Percentiles rank a stretch among this genome's conserved stretches.
phyloP scores from a whole-genome alignment of 2,329 filamentous ascomycete genomes.

The Trichoderma arundinaceum region DNA sequence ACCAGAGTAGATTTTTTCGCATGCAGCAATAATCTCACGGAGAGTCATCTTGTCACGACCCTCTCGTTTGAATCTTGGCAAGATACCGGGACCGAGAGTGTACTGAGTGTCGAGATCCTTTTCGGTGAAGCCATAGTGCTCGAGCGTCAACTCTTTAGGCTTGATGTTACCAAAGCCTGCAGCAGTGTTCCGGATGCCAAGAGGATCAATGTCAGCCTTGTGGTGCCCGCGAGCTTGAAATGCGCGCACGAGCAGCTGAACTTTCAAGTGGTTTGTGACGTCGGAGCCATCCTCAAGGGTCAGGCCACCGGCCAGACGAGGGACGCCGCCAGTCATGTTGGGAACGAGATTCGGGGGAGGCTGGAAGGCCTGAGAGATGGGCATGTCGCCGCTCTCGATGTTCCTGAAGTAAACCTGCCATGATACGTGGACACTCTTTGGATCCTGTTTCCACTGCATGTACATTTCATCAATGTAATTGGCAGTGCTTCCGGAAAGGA shows the following conservation, averaged over 20 bases:
- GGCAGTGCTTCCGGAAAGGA: constrained; percentile 94
- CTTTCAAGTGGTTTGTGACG: constrained; percentile 95
- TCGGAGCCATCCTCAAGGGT: constrained; percentile 75
- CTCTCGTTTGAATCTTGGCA: constrained; percentile 90
- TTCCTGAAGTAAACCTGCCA: constrained; percentile 99
- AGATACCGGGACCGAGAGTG: constrained; percentile 87
- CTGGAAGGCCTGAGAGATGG: constrained; percentile 94
- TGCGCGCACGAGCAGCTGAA: constrained; percentile 93
- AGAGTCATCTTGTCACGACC: constrained; percentile 94
- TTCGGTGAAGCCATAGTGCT: constrained; percentile 94
- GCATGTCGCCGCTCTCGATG: constrained; percentile 98
- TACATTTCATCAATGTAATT: constrained; percentile 99
- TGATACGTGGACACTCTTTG: constrained; percentile 91
- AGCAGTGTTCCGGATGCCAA: constrained; percentile 78
- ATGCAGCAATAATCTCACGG: constrained; percentile 89
- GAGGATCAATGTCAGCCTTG: constrained; percentile 96
- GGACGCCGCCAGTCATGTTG: constrained; percentile 77
- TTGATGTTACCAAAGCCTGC: constrained; percentile 86
- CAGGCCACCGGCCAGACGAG: constrained; percentile 71
- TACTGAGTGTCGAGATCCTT: constrained; percentile 93
- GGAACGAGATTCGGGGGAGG: constrained; percentile 92
- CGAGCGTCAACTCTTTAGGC: constrained; percentile 90
- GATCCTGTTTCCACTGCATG: constrained; percentile 93
- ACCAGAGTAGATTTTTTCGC: constrained; percentile 95
- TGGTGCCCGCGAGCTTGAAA: constrained; percentile 98